These are phyloP conservation scores for Sextonia rubra DNA, from an alignment of 164 flowering plant genomes.

Conservation along the genomic window DNA sequence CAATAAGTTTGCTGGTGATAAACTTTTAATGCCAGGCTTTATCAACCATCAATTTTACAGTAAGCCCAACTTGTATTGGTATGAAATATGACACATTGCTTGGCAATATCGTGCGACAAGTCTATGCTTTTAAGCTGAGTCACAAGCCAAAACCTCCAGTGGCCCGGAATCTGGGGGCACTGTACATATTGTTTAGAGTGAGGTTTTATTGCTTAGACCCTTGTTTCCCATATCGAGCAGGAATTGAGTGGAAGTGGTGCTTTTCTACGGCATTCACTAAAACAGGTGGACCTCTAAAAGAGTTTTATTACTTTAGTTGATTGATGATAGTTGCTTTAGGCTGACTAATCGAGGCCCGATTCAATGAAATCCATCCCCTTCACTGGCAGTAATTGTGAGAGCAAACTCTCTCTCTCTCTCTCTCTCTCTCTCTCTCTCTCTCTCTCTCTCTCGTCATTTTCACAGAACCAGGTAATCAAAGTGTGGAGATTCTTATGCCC, in stretches of 20 bases:
- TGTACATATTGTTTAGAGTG: neutral
- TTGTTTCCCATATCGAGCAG: neutral
- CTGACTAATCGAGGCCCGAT: slow-evolving; percentile 9
- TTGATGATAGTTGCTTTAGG: slow-evolving; percentile 8
- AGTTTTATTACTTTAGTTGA: slow-evolving; percentile 1
- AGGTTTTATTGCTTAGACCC: neutral
- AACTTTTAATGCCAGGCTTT: too few species aligned
- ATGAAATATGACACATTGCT: too few species aligned
- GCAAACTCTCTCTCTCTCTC: neutral
- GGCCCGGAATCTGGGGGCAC: neutral
- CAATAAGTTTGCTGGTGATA: neutral
- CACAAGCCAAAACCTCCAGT: too few species aligned
- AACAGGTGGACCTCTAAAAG: neutral
- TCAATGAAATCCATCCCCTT: slow-evolving; percentile 1
- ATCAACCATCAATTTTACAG: too few species aligned
- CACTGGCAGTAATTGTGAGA: neutral
- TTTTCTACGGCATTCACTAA: neutral
- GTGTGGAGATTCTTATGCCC: slow-evolving; percentile 4
- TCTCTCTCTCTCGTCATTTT: too few species aligned
- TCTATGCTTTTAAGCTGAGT: too few species aligned
- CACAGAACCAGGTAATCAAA: neutral
- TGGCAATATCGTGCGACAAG: too few species aligned
- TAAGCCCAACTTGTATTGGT: too few species aligned
- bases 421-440: neutral
- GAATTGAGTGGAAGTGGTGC: neutral